These are phyloP conservation scores for Silene vulgaris DNA, from an alignment of 179 eudicot species.

Conservation along the genomic window DNA sequence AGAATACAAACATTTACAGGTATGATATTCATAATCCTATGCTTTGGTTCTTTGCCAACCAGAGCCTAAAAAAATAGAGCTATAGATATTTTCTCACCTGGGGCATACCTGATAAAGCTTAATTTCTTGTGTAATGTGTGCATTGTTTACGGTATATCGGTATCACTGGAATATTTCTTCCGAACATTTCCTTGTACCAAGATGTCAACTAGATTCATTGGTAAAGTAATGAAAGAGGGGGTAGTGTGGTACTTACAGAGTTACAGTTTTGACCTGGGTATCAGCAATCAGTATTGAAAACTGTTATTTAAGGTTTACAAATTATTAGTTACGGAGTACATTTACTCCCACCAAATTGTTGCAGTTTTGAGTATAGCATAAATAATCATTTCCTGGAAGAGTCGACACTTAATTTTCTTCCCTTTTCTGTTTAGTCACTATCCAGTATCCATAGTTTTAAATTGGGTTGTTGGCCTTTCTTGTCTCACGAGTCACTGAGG, in stretches of 20 bases:
- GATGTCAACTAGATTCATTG: not conserved
- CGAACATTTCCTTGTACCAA: not conserved
- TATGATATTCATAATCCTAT: slow-evolving; percentile 21
- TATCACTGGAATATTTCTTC: not conserved
- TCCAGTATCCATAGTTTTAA: too few species aligned
- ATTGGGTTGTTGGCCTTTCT: not conserved
- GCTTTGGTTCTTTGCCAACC: not conserved
- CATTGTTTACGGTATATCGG: not conserved
- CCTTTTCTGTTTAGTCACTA: not conserved
- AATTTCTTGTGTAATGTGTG: not conserved
- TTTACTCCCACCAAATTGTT: too few species aligned
- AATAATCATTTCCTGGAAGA: not conserved
- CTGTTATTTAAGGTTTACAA: too few species aligned
- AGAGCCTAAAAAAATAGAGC: not conserved
- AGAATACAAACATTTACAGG: slow-evolving; percentile 63
- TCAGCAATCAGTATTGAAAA: too few species aligned
- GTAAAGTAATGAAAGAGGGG: not conserved
- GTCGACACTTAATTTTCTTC: not conserved
- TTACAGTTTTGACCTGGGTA: too few species aligned
- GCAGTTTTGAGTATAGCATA: not conserved
- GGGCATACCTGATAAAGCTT: slow-evolving; percentile 1
- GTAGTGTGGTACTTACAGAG: too few species aligned
- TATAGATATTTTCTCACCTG: not conserved
- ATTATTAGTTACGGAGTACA: too few species aligned
- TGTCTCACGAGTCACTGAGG: not conserved